Base-by-base conservation (phyloP, 371 early-diverging fungal species). In the Gilbertella persicaria region DNA sequence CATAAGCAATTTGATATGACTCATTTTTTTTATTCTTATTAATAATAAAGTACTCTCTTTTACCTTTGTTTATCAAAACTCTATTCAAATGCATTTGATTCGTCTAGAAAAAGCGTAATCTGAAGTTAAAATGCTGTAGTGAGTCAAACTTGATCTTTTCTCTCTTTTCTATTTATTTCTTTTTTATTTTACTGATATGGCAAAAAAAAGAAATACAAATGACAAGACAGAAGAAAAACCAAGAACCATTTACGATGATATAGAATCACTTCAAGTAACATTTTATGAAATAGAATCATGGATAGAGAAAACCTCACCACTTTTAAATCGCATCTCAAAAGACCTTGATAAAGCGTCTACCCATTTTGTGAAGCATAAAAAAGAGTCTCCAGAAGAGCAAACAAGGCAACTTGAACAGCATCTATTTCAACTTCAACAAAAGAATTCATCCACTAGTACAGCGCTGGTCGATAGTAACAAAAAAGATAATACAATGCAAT, bases 221-320 rank as follows among this genome's bases (percentile, higher is more conserved):
- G 19, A 41, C n/a, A 61, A 70, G 24, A 60, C 55, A 21, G 62
- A 67, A 49, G 67, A 65, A 45, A 66, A 49, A 33, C 56, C 60
- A 45, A 69, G 58, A 14, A 49, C 66, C 25, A 62, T 67, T 23
- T 69, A 78, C 28, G 71, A 78, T 55, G 73, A 78, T 33, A 55
- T 75, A 17, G 75, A 78, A 30, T 66, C 75, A 3, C 50, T 78
- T 26, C 79, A 78, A 57, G 73, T 78, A 41, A 78, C 79, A 1
- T 78, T 78, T 60, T 49, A 56, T 17, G 56, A 56, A 28, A 56
- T 56, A 10, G 56, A 56, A 28, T 56, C 73, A 13, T 78, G 79
- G 78, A 75, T 78, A 23, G 79, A 78, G 52, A 75, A 75, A 43
- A 75, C 79, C 7, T 65, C 73, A 2, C 79, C 79, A 21, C 60